phyloP scores from a whole-genome alignment of 768 basidiomycete species.

The Tubosaeta sp. region DNA sequence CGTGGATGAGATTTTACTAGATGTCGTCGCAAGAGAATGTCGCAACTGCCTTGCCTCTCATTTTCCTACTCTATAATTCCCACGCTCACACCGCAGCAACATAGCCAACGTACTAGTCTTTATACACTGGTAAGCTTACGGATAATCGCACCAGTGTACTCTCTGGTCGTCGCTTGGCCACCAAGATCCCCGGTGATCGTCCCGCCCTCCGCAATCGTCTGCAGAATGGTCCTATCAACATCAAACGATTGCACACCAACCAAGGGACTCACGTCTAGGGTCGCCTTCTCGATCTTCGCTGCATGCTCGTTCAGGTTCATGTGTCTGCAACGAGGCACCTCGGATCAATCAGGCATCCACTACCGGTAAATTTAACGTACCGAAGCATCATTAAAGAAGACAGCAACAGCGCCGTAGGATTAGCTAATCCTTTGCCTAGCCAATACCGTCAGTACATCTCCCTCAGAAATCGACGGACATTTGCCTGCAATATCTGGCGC shows the following conservation, averaged over 20 bases:
- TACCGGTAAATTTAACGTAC: constrained; percentile 39
- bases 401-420: constrained; percentile 97
- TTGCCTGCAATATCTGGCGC: constrained; percentile 97
- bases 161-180: constrained; percentile 83
- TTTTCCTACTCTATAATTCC: constrained; percentile 23
- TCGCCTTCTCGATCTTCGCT: constrained; percentile 86
- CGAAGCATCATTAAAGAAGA: constrained; percentile 98
- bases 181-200: constrained; percentile 93
- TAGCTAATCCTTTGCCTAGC: constrained; percentile 85
- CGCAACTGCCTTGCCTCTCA: background rate
- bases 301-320: constrained; percentile 88
- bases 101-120: constrained; percentile 15
- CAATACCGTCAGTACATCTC: constrained; percentile 2
- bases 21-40: constrained; percentile 35
- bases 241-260: background rate
- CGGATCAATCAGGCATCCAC: constrained; percentile 17
- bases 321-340: constrained; percentile 53
- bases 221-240: constrained; percentile 8
- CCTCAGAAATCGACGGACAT: constrained; percentile 7
- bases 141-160: constrained; percentile 89
- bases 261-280: constrained; percentile 65
- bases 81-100: constrained; percentile 21
- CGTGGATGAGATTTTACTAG: constrained; percentile 46
- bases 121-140: constrained; percentile 47
- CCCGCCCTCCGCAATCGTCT: constrained; percentile 98